Evolutionary conservation across 139 green algal species (phyloP), one percentile per base, ranked within the genome.

Genomic region (Ulvella scutata): DNA sequence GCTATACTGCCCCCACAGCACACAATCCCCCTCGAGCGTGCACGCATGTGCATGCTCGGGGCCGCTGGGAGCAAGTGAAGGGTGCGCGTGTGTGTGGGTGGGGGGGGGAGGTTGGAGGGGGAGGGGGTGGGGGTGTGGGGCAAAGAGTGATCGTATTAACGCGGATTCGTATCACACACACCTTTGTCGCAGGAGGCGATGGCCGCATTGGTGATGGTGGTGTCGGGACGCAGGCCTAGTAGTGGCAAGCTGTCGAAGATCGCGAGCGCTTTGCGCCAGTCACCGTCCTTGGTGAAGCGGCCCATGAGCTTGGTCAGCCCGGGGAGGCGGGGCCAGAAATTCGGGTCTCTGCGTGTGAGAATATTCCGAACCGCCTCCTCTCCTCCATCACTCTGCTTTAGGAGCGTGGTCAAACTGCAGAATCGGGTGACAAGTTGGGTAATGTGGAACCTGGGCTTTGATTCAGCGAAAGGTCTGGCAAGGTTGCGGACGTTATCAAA

Each of bases 181-280:
- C 76, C 91, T 82, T 92, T 92, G 80, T 96, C 91, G 75, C 89
- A 95, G 0, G 91, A 85, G n/a, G 76, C 87, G 78, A 96, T 96
- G 61, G 90, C 90, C 3, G 90, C 82, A 61, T 96, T 96, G 62
- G 88, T 92, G 80, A 96, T 90, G 35, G 91, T 92, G 23, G 91
- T 96, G 84, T 96, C 91, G 0, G 89, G 77, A 3, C 62, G 43
- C 38, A 96, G 79, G 10, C 88, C 89, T 44, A 96, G 78, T 10
- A 84, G 79, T 28, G 78, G 75, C 44, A 95, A 84, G 0, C 79
- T 77, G 36, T 94, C 83, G 77, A 88, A 96, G 43, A 94, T 78
- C 78, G 93, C 90, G 28, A 95, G 78, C 3, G 80, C 88, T 76
- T 96, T 96, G 72, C 82, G 82, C 87, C 87, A 96, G 36, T 87